These are phyloP conservation scores for Calonectria crousiana DNA, from an alignment of 2,329 filamentous ascomycete genomes.

Conservation along the genomic window DNA sequence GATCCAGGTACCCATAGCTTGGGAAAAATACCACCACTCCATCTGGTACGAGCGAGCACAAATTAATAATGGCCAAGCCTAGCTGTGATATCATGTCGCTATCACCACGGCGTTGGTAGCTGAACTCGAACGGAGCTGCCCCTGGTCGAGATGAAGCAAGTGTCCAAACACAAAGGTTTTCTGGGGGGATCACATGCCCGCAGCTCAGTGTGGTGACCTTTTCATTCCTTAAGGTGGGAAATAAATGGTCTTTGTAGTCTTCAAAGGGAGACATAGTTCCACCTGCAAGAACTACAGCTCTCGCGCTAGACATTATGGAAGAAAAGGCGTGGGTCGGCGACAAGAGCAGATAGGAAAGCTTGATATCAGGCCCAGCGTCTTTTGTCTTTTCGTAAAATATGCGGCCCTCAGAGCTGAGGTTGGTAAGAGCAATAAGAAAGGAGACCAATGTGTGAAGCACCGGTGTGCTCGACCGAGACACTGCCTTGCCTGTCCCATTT, in stretches of 20 bases:
- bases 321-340: slow-evolving; percentile 94
- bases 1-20: slow-evolving; percentile 90
- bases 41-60: slow-evolving; percentile 82
- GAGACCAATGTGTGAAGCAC: slow-evolving; percentile 68
- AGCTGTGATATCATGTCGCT: slow-evolving; percentile 78
- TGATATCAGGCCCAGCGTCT: slow-evolving; percentile 58
- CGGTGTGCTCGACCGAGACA: slow-evolving; percentile 52
- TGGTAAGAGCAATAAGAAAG: slow-evolving; percentile 85
- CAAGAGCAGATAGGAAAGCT: slow-evolving; percentile 86
- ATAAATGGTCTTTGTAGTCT: slow-evolving; percentile 88
- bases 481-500: slow-evolving; percentile 43
- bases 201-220: slow-evolving; percentile 88
- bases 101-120: slow-evolving; percentile 81
- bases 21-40: slow-evolving; percentile 96
- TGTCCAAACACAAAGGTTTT: slow-evolving; percentile 84
- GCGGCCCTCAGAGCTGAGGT: slow-evolving; percentile 79
- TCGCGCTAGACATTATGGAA: slow-evolving; percentile 84
- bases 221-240: slow-evolving; percentile 75
- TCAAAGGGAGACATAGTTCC: slow-evolving; percentile 98
- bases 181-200: slow-evolving; percentile 89
- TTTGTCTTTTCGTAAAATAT: slow-evolving; percentile 71
- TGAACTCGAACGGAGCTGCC: slow-evolving; percentile 81
- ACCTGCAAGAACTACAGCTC: slow-evolving; percentile 90
- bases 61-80: slow-evolving; percentile 77
- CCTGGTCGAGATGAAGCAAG: slow-evolving; percentile 62